These are phyloP conservation scores for Scopulariopsis brevicaulis DNA, from an alignment of 2,329 filamentous ascomycete genomes.

Conservation along the genomic window DNA sequence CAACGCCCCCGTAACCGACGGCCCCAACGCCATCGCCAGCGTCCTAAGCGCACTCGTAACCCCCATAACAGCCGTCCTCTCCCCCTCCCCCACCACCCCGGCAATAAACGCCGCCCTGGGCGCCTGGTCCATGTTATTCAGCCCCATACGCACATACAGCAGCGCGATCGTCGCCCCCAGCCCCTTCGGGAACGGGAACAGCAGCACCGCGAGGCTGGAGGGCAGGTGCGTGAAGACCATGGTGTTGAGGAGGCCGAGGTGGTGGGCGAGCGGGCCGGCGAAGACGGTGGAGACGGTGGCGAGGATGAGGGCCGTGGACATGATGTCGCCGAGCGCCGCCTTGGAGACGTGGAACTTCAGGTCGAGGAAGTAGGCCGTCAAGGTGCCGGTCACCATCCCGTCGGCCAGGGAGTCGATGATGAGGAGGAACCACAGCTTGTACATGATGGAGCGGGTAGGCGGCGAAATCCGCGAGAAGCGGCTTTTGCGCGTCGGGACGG, in stretches of 20 bases:
- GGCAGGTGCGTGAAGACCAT: constrained; percentile 54
- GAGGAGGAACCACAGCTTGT: constrained; percentile 53
- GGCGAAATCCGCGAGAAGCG: constrained; percentile 43
- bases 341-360: constrained; percentile 42
- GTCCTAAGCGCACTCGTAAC: constrained; percentile 52
- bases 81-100: constrained; percentile 51
- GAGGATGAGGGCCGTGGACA: constrained; percentile 41
- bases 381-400: constrained; percentile 48
- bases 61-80: constrained; percentile 60
- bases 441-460: constrained; percentile 46
- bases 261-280: constrained; percentile 43
- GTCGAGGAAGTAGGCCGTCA: constrained; percentile 49
- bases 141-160: constrained; percentile 45
- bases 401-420: constrained; percentile 54
- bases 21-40: constrained; percentile 41
- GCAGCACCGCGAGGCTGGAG: constrained; percentile 46
- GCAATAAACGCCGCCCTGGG: constrained; percentile 56
- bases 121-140: constrained; percentile 62
- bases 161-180: constrained; percentile 41
- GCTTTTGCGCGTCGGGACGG: constrained; percentile 14
- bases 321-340: constrained; percentile 47
- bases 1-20: constrained; percentile 42
- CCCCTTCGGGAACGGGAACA: constrained; percentile 43
- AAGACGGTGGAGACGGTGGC: constrained; percentile 42
- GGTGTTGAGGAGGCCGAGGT: constrained; percentile 51